These are phyloP conservation scores for Mortierella antarctica DNA, from an alignment of 192 early-diverging fungal genomes.

Conservation along the genomic window DNA sequence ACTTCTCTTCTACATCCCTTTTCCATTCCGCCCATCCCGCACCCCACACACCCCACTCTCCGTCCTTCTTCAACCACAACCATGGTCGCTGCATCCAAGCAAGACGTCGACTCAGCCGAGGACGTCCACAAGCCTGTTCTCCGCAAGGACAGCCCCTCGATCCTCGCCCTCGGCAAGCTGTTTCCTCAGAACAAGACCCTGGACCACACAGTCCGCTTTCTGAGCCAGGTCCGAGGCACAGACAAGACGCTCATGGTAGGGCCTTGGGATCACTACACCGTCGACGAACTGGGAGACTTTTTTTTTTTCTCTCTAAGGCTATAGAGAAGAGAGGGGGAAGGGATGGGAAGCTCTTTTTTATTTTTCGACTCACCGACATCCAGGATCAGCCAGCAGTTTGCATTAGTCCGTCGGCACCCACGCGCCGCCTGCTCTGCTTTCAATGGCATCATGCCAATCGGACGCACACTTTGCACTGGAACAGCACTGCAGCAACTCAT, in stretches of 20 bases:
- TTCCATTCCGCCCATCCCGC: not conserved
- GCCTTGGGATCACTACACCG: too few relatives aligned
- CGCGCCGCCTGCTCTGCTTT: too few relatives aligned
- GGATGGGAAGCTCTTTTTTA: too few relatives aligned
- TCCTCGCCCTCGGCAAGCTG: conserved; percentile 65
- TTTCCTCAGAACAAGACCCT: conserved; percentile 71
- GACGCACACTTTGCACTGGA: too few relatives aligned
- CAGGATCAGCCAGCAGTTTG: too few relatives aligned
- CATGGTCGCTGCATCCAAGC: conserved; percentile 38
- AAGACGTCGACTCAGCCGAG: conserved; percentile 20
- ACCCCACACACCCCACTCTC: not conserved
- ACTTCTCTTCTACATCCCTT: not conserved
- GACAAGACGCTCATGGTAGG: conserved; percentile 78
- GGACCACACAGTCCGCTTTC: conserved; percentile 72
- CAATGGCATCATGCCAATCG: too few relatives aligned
- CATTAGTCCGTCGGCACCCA: too few relatives aligned
- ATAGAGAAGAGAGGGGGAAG: not conserved
- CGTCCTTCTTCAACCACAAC: not conserved
- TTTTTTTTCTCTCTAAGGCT: not conserved
- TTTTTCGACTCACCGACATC: too few relatives aligned
- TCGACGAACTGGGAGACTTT: not conserved
- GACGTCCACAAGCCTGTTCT: conserved; percentile 24
- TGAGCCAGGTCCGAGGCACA: conserved; percentile 68
- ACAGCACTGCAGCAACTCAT: too few relatives aligned
- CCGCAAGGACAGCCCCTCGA: conserved; percentile 49